Base-by-base conservation (phyloP, 139 green algal species). In the Picochlorum sp. region DNA sequence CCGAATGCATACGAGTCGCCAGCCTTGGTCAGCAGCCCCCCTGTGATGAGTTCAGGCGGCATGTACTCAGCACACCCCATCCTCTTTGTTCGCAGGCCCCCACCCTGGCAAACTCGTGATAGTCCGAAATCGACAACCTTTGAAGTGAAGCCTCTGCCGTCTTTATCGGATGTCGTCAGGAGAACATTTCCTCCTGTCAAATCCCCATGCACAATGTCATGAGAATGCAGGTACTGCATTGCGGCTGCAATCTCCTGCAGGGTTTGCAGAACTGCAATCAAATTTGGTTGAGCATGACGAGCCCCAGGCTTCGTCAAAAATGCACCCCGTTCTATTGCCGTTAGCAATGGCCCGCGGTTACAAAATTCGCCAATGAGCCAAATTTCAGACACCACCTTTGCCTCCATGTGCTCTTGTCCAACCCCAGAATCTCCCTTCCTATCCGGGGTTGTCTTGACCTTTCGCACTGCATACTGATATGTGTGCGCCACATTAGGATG, bases 51-150 rank as follows among this genome's bases (percentile, higher is more conserved):
- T 58, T 77, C 70, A 14, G 70, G 70, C 8, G 70, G 70, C 69
- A 77, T 77, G 54, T 77, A 77, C 50, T 77, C 71, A 15, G 71
- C 71, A 44, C 71, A 77, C 34, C 71, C 71, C 59, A 77, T 63
- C 4, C 65, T 77, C 21, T 63, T 63, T 18, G 71, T 77, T 28
- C 58, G 57, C 49, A 73, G 57, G 55, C 60, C 34, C 10, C 58
- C 60, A 49, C 45, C 57, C 38, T 37, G 64, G 56, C 74, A 78
- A 45, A 88, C 73, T 4, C 85, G 65, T 15, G 62, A 78, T 11
- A 91, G 60, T 4, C 86, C 86, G 78, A 92, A 92, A 60, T 92
- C 86, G 8, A 83, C 82, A 10, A 90, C 74, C 58, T 77, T 77
- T 7, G 66, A 58, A 1, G 57, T 47, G 41, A 77, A 77, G 26